Evolutionary conservation across 2,329 filamentous ascomycete genomes (phyloP).

Genomic region (Pseudogymnoascus sp.): DNA sequence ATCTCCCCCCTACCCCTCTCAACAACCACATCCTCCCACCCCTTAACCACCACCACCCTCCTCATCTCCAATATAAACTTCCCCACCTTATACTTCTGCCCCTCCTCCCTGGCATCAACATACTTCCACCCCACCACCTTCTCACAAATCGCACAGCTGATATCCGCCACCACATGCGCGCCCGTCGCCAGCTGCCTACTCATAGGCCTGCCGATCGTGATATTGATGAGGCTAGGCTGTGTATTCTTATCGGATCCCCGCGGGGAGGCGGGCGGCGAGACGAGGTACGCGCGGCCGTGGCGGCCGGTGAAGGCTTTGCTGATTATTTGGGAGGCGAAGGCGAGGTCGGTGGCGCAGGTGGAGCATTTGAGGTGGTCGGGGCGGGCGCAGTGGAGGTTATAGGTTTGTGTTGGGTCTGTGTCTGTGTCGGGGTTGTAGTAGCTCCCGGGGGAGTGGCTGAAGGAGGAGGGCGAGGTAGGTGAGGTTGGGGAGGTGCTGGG

Average conservation of each 20-base stretch:
- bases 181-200: slow-evolving; percentile 55
- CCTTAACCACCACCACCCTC: slow-evolving; percentile 44
- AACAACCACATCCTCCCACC: slow-evolving; percentile 44
- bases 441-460: background rate
- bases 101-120: slow-evolving; percentile 51
- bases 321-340: slow-evolving; percentile 53
- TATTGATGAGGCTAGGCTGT: slow-evolving; percentile 42
- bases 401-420: background rate
- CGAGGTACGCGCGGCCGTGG: slow-evolving; percentile 56
- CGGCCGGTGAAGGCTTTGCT: slow-evolving; percentile 61
- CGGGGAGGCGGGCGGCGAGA: slow-evolving; percentile 35
- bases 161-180: slow-evolving; percentile 57
- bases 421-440: background rate
- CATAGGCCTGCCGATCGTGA: slow-evolving; percentile 47
- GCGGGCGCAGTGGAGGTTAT: slow-evolving; percentile 35
- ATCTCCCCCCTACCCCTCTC: slow-evolving; percentile 14
- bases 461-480: background rate
- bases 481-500: background rate
- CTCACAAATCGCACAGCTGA: slow-evolving; percentile 49
- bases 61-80: slow-evolving; percentile 61
- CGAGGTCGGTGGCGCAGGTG: slow-evolving; percentile 53
- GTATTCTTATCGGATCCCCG: slow-evolving; percentile 15
- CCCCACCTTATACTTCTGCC: slow-evolving; percentile 60
- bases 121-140: slow-evolving; percentile 62
- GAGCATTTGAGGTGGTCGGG: slow-evolving; percentile 54